phyloP scores from a whole-genome alignment of 2,329 filamentous ascomycete species.

The Chrysoporthe puriensis region DNA sequence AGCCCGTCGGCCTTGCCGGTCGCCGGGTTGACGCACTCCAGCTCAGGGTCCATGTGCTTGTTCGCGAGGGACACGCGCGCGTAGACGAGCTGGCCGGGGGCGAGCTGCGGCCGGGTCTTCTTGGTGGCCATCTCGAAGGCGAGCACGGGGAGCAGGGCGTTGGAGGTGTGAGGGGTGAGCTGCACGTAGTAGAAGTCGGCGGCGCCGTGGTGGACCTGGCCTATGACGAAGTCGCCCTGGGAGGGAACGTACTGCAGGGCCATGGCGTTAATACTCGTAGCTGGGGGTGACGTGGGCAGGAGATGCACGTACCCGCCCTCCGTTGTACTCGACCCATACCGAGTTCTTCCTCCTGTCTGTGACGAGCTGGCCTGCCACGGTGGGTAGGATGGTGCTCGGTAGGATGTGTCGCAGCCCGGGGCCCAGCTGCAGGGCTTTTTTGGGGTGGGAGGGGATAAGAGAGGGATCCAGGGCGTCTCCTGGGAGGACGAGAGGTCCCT shows the following conservation, averaged over 20 bases:
- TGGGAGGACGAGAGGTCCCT: constrained; percentile 73
- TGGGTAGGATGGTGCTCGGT: constrained; percentile 71
- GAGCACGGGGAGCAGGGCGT: constrained; percentile 78
- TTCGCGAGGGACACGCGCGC: constrained; percentile 79
- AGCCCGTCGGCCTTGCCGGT: constrained; percentile 90
- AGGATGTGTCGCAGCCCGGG: constrained; percentile 83
- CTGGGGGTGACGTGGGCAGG: constrained; percentile 53
- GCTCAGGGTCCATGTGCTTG: constrained; percentile 79
- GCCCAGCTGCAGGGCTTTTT: constrained; percentile 76
- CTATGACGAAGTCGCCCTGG: constrained; percentile 85
- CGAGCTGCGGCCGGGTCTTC: constrained; percentile 84
- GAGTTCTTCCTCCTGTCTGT: constrained; percentile 75
- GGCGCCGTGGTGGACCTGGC: constrained; percentile 76
- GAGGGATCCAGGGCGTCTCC: constrained; percentile 74
- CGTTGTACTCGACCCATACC: constrained; percentile 74
- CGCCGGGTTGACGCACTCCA: constrained; percentile 84
- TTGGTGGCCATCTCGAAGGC: constrained; percentile 93
- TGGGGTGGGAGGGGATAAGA: constrained; percentile 69
- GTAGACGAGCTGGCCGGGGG: constrained; percentile 80
- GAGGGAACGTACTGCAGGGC: constrained; percentile 72
- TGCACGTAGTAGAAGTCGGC: constrained; percentile 80
- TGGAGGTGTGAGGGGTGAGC: constrained; percentile 67
- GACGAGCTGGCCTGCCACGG: constrained; percentile 68
- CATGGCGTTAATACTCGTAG: constrained; percentile 35
- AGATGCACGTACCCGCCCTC: constrained; percentile 63